Evolutionary conservation across 2,329 filamentous ascomycete species (phyloP), one percentile per base, ranked within the genome.

Genomic region (Aureobasidium sp.): DNA sequence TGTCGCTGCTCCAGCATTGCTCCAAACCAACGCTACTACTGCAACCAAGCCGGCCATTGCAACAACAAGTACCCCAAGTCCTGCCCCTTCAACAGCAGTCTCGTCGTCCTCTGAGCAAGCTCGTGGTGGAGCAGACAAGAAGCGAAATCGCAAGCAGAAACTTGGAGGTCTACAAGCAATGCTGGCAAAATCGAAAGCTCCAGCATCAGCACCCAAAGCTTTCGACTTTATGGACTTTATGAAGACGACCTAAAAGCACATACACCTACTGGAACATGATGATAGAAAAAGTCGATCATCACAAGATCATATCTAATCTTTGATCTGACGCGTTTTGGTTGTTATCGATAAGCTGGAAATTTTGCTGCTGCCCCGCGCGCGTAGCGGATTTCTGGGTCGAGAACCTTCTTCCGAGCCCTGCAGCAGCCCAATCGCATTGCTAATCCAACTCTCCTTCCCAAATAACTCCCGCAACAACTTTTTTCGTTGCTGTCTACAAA

Each of bases 141-240:
- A 82, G 67, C 74, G 82, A 66, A 80, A 80, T 27, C 84, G 82
- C 67, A 74, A 79, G 61, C 73, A 82, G 29, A 84, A 83, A 65
- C 75, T 79, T 61, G 79, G 79, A 32, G 80, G 80, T 5, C 70
- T 84, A 12, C 79, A 82, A 67, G 80, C 81, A 39, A 73, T 83
- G 62, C 72, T 84, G n/a, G 78, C 78, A 5, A 78, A 76, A 65
- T 76, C 68, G 67, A 77, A 76, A 62, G 67, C 67, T 67, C 58
- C 78, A 70, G 9, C 32, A 69, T 72, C 67, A 29, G 77, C 73
- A 27, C 20, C 61, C 17, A 20, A 46, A 26, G 70, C 69, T 13
- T 73, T 83, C 5, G 80, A 81, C 68, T 71, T 83, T 29, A 78
- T 83, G 72, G 81, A 83, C 67, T 81, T 83, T 67, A 75, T 82